Percentiles rank a stretch among this genome's conserved stretches.
These are phyloP conservation scores for Amaranthus tricolor DNA, from an alignment of 179 eudicot genomes.

Conservation along the genomic window DNA sequence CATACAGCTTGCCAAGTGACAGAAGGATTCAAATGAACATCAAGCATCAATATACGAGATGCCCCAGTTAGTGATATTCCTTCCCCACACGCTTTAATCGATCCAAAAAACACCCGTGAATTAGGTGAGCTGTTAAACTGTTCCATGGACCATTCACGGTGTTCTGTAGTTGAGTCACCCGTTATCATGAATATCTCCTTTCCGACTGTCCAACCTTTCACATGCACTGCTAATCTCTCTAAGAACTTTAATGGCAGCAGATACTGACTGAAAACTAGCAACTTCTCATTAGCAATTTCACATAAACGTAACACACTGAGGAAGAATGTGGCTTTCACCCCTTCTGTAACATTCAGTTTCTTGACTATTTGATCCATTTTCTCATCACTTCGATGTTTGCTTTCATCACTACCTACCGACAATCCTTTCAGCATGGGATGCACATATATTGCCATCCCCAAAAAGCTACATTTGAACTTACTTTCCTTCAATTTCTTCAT, in stretches of 20 bases:
- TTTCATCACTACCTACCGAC: slow-evolving; percentile 30
- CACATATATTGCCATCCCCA: slow-evolving; percentile 46
- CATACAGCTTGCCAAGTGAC: slow-evolving; percentile 89
- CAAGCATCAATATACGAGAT: slow-evolving; percentile 66
- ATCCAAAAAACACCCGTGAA: slow-evolving; percentile 72
- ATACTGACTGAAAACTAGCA: slow-evolving; percentile 76
- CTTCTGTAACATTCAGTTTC: slow-evolving; percentile 46
- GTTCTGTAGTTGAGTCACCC: slow-evolving; percentile 56
- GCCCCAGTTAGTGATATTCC: slow-evolving; percentile 92
- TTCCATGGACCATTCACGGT: slow-evolving; percentile 68
- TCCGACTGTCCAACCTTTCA: slow-evolving; percentile 52
- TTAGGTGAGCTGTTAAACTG: slow-evolving; percentile 59
- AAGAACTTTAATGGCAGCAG: slow-evolving; percentile 66
- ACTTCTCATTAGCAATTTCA: slow-evolving; percentile 58
- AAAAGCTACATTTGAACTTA: slow-evolving; percentile 47
- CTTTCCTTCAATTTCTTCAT: slow-evolving; percentile 34
- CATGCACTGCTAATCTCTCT: slow-evolving; percentile 48
- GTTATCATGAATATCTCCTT: slow-evolving; percentile 67
- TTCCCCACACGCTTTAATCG: slow-evolving; percentile 88
- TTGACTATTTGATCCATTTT: slow-evolving; percentile 40
- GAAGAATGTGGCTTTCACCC: slow-evolving; percentile 76
- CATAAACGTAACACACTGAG: slow-evolving; percentile 58
- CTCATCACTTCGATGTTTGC: slow-evolving; percentile 22
- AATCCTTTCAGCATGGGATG: slow-evolving; percentile 50
- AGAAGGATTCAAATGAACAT: slow-evolving; percentile 76